Evolutionary conservation across 257 asterid genomes (phyloP).

Genomic region (Solanum etuberosum): DNA sequence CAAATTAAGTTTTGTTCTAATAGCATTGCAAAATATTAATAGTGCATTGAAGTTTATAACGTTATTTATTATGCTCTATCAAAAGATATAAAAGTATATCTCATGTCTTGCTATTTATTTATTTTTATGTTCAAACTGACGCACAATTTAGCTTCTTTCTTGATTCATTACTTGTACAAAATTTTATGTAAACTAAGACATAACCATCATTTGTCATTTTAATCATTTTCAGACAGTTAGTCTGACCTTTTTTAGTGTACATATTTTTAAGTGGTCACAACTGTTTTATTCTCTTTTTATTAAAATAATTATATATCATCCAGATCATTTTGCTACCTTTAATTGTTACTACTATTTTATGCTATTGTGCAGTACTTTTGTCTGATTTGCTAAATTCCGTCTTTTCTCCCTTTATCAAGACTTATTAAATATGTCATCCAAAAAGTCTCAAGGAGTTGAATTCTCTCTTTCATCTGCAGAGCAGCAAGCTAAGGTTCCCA

Average conservation of each 20-base stretch:
- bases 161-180: background rate
- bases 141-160: background rate
- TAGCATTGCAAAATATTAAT: background rate
- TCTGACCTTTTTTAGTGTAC: background rate
- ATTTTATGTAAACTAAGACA: background rate
- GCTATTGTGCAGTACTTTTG: background rate
- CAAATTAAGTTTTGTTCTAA: too few relatives aligned
- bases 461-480: constrained; percentile 11
- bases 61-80: background rate
- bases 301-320: background rate
- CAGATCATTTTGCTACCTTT: background rate
- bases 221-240: background rate
- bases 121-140: background rate
- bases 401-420: background rate
- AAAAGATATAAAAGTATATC: background rate
- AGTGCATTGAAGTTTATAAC: background rate
- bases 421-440: constrained; percentile 21
- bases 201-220: background rate
- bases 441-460: constrained; percentile 13
- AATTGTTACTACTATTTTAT: background rate
- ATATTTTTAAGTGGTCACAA: background rate
- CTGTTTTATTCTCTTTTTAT: background rate
- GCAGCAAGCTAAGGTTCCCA: constrained; percentile 35
- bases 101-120: background rate
- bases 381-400: background rate